Base-by-base conservation (phyloP, 805 yeast species). In the Scheffersomyces stipitis region DNA sequence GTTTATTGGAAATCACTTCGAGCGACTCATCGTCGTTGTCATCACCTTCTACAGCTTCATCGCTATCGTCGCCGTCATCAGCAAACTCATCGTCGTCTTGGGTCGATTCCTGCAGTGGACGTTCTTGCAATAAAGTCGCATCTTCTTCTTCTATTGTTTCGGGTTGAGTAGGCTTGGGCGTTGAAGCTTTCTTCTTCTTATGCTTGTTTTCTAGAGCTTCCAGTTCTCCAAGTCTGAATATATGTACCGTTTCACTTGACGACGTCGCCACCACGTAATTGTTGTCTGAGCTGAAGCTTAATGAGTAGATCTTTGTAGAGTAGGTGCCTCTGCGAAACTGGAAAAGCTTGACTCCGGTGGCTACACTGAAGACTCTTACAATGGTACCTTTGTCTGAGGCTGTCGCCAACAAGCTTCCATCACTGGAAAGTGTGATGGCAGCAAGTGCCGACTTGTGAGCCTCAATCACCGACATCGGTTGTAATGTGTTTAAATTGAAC, bases 381-480 rank as follows among this genome's bases (percentile, higher is more conserved):
- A 93, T 80, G 0, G 98, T 93, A 2, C 99, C 99, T 53, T 87
- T 86, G 24, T 75, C 79, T 0, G 96, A 86, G 4, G 96, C 88
- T 0, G 97, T 86, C 0, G 97, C 96, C 30, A 91, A 69, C 45
- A 86, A 65, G 2, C 78, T 69, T 0, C 97, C 97, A 51, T 86
- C 90, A 22, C 71, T 69, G 34, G 88, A 86, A 13, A 93, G 57
- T 1, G 83, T 66, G 31, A 89, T 59, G 2, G 80, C 73, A 3
- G 89, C 84, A 29, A 91, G 56, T 1, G 85, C 81, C 0, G 89
- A 69, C 51, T 84, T 86, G 60, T 93, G 98, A 1, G 96, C 96
- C 52, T 83, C 86, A 3, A 91, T 76, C 1, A 86, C 83, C 41
- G 86, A 85, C 22, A 89, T 55, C 0, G 96, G 96, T 41, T 81